Evolutionary conservation across 2,329 filamentous ascomycete genomes (phyloP).

Genomic region (Epichloe aotearoae): DNA sequence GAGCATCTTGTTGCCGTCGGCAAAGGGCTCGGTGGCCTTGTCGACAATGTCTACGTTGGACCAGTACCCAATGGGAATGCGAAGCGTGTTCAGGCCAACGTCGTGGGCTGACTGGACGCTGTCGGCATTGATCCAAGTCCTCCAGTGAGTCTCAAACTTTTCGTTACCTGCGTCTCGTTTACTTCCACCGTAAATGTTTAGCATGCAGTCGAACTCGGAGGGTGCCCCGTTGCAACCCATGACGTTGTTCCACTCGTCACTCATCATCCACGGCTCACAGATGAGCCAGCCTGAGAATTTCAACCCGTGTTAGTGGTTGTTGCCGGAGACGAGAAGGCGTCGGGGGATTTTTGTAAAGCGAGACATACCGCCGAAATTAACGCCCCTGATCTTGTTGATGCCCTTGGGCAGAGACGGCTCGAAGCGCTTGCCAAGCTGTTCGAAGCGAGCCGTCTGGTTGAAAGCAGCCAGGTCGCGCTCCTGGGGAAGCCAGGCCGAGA

Average conservation of each 20-base stretch:
- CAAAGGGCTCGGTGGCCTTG: constrained; percentile 32
- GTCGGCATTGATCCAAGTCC: constrained; percentile 8
- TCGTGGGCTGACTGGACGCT: constrained; percentile 36
- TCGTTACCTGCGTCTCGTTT: constrained; percentile 28
- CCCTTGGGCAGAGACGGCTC: constrained; percentile 13
- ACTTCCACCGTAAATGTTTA: constrained; percentile 11
- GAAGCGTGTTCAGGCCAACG: constrained; percentile 38
- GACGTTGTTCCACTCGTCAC: constrained; percentile 25
- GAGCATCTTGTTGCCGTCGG: constrained; percentile 17
- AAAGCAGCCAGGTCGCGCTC: constrained; percentile 19
- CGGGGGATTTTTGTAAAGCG: no score
- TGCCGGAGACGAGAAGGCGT: no score
- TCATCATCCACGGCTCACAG: constrained; percentile 38
- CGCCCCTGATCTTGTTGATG: constrained; percentile 33
- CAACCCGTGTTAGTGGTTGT: not conserved
- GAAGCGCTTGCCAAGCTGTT: constrained; percentile 19
- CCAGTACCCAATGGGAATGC: constrained; percentile 43
- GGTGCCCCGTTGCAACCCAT: constrained; percentile 31
- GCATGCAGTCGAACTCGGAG: constrained; percentile 41
- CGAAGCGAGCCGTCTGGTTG: constrained; percentile 19
- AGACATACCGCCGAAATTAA: constrained; percentile 33
- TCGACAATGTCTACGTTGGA: constrained; percentile 35
- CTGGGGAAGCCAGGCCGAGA: constrained; percentile 17
- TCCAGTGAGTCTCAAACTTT: constrained; percentile 35
- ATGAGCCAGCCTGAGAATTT: constrained; percentile 20